phyloP scores from a whole-genome alignment of 2,329 filamentous ascomycete species.

The Xylariaceae sp. region DNA sequence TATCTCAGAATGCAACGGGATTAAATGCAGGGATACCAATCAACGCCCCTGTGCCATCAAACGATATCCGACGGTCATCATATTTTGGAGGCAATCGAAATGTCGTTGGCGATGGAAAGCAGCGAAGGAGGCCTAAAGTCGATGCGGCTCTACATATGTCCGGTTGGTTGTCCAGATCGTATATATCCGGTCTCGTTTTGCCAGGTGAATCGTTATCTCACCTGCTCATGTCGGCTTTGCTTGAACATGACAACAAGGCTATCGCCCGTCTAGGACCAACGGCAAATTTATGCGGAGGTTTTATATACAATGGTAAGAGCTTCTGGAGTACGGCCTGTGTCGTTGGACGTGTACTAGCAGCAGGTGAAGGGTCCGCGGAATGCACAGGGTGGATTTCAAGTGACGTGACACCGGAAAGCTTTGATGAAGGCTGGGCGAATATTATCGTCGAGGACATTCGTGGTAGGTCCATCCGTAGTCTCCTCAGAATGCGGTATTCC shows the following conservation, averaged over 20 bases:
- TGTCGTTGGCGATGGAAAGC: constrained; percentile 29
- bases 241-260: constrained; percentile 61
- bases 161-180: constrained; percentile 66
- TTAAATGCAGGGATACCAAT: constrained; percentile 42
- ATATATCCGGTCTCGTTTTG: constrained; percentile 60
- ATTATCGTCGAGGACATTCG: constrained; percentile 52
- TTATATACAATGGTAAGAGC: constrained; percentile 59
- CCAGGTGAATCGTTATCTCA: constrained; percentile 61
- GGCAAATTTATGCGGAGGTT: constrained; percentile 61
- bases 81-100: constrained; percentile 41
- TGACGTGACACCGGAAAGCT: constrained; percentile 50
- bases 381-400: constrained; percentile 67
- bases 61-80: constrained; percentile 39
- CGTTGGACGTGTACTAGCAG: constrained; percentile 61
- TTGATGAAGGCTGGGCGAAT: constrained; percentile 56
- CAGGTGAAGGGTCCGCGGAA: constrained; percentile 57
- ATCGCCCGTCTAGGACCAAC: constrained; percentile 55
- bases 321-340: constrained; percentile 67
- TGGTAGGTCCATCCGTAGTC: constrained; percentile 35
- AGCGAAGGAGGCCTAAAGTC: constrained; percentile 48
- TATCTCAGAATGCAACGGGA: constrained; percentile 45
- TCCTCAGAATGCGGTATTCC: constrained; percentile 16
- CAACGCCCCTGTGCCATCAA: constrained; percentile 38
- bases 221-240: constrained; percentile 60
- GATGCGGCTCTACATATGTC: constrained; percentile 55